These are phyloP conservation scores for Diplodia scrobiculata DNA, from an alignment of 2,329 filamentous ascomycete genomes.

Conservation along the genomic window DNA sequence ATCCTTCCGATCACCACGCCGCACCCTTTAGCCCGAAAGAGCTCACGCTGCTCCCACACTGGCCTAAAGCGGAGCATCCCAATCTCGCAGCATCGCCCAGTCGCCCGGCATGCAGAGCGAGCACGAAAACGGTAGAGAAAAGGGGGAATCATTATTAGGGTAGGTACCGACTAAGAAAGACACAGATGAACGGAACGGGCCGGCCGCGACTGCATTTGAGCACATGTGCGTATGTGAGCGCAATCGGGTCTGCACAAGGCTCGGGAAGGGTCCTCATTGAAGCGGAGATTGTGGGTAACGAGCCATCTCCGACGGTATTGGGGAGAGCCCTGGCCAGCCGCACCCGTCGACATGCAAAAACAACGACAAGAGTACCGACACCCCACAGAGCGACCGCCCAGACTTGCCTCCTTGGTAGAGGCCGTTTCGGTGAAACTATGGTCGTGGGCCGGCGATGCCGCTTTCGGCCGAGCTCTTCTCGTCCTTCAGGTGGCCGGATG, in stretches of 20 bases:
- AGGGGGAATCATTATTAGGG: slow-evolving; percentile 10
- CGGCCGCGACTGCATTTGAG: slow-evolving; percentile 1
- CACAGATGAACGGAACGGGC: slow-evolving; percentile 10
- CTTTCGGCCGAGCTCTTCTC: slow-evolving; percentile 22
- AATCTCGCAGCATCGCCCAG: neutral
- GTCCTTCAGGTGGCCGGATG: slow-evolving; percentile 31
- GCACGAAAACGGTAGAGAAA: neutral
- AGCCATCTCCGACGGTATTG: slow-evolving; percentile 1
- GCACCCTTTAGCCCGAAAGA: neutral
- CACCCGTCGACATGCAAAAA: neutral
- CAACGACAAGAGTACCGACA: neutral
- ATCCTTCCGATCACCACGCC: neutral
- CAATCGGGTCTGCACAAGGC: neutral
- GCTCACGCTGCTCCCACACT: neutral
- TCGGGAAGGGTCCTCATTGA: neutral
- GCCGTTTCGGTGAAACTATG: neutral
- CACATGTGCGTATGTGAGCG: too few species aligned
- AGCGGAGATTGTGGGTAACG: slow-evolving; percentile 11
- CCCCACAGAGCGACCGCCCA: neutral
- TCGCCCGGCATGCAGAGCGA: neutral
- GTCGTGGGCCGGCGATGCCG: neutral
- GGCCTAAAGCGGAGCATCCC: neutral
- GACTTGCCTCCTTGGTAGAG: neutral
- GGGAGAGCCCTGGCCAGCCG: neutral
- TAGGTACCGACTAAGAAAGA: neutral